These are phyloP conservation scores for Annulohypoxylon moriforme DNA, from an alignment of 495 filamentous ascomycete species.

Conservation along the genomic window DNA sequence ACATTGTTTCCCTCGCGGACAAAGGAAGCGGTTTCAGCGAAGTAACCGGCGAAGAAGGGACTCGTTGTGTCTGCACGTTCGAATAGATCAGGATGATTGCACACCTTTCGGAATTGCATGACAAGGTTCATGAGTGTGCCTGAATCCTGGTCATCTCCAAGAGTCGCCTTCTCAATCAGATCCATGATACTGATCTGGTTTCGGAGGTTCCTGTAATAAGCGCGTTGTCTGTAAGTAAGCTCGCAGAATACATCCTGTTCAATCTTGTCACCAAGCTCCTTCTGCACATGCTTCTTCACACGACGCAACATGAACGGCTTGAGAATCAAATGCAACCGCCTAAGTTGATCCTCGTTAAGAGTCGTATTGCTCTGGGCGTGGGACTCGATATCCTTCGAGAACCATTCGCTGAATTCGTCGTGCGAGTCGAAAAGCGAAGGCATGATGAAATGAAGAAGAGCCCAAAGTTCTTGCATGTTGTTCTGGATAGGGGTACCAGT, in stretches of 20 bases:
- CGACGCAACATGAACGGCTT: conserved; percentile 99
- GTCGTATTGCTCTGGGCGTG: conserved; percentile 99
- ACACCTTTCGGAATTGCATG: conserved; percentile 99
- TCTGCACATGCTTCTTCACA: conserved; percentile 99
- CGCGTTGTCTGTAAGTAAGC: conserved; percentile 96
- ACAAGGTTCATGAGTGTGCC: conserved; percentile 98
- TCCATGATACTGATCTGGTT: conserved; percentile 99
- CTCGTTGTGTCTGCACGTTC: conserved; percentile 93
- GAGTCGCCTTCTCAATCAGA: conserved; percentile 94
- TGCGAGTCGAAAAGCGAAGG: conserved; percentile 97
- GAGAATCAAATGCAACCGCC: conserved; percentile 96
- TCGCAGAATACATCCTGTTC: conserved; percentile 97
- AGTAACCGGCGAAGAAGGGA: conserved; percentile 82
- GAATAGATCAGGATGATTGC: conserved; percentile 97
- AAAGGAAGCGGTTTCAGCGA: conserved; percentile 95
- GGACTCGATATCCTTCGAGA: conserved; percentile 99
- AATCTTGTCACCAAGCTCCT: conserved; percentile 98
- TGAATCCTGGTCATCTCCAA: conserved; percentile 93
- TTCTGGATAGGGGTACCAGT: conserved; percentile 99
- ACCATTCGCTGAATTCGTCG: conserved; percentile 99
- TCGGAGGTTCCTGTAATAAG: conserved; percentile 87
- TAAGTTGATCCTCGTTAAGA: conserved; percentile 96
- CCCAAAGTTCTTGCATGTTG: conserved; percentile 99
- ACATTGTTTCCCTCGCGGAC: conserved; percentile 86
- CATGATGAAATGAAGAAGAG: conserved; percentile 99